Evolutionary conservation across 352 stramenopile genomes (phyloP), one percentile per base, ranked within the genome.

Genomic region (Blastocystis sp.): DNA sequence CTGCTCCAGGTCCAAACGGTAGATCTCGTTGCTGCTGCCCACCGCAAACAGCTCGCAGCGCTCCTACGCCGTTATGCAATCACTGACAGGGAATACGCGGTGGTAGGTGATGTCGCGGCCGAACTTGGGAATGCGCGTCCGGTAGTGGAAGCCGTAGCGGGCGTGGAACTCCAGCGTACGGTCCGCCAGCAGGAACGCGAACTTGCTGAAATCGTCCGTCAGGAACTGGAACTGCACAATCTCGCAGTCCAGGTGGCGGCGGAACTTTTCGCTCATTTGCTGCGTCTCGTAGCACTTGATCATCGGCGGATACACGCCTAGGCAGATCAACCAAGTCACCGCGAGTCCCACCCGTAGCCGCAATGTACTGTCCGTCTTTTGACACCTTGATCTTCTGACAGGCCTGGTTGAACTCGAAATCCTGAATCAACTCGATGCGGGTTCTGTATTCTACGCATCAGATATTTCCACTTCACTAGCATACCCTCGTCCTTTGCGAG

Each of bases 191-290:
- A 99, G 89, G 82, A 99, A 97, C 23, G 92, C 96, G 60, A 99
- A 91, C 92, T 99, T 99, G 88, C 96, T 96, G 89, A 97, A 99
- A 90, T 98, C 96, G 48, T 94, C 90, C 17, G 94, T 95, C 21
- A 99, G 91, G 43, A 98, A 93, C 80, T 96, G 90, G 70, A 99
- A 92, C 89, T 98, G 94, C 41, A 99, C 94, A 70, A 98, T 95
- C 88, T 99, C 96, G 53, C 93, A 92, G 91, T 98, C 94, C 40
- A 99, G 90, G 48, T 97, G 96, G 61, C 97, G 91, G 91, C 99
- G 95, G 91, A 99, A 99, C 90, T 99, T 99, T 92, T 99, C 94
- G 89, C 94, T 96, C 84, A 99, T 92, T 79, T 99, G 95, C 70
- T 93, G 91, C 62, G 93, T 79, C 84, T 95, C 93, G 82, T 92